Evolutionary conservation across 2,329 filamentous ascomycete genomes (phyloP).

Genomic region (Fusarium hainanense): DNA sequence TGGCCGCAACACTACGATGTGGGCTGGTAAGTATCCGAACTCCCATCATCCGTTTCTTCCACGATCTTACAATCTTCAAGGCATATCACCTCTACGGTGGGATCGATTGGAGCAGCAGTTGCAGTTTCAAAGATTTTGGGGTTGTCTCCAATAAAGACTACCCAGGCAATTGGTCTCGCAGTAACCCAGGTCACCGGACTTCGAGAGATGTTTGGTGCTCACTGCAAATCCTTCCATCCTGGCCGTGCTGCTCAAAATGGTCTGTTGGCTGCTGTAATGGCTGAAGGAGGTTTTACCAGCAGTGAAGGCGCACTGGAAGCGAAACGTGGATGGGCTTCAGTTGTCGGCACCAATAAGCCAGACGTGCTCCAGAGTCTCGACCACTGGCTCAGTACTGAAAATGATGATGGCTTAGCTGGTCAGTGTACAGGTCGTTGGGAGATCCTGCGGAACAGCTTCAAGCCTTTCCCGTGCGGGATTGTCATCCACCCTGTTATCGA

Average conservation of each 20-base stretch:
- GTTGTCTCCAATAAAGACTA: not conserved
- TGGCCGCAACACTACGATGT: conserved; percentile 9
- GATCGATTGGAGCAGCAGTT: not conserved
- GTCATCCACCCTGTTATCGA: not conserved
- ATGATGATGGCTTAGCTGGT: not conserved
- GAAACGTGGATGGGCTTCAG: not conserved
- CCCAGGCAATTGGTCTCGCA: not conserved
- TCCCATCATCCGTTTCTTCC: too few relatives aligned
- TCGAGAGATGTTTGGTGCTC: conserved; percentile 8
- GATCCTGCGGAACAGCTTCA: conserved; percentile 5
- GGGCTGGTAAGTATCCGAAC: not conserved
- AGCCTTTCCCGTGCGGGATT: not conserved
- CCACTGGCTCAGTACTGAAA: not conserved
- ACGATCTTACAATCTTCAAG: accelerated
- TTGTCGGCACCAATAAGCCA: not conserved
- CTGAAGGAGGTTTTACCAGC: conserved; percentile 2
- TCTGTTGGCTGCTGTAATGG: not conserved
- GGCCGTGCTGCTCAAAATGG: not conserved
- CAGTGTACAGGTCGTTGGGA: not conserved
- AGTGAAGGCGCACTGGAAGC: not conserved
- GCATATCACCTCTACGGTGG: not conserved
- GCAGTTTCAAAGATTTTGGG: not conserved
- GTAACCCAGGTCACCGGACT: not conserved
- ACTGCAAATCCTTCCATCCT: conserved; percentile 5
- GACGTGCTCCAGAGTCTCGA: not conserved